These are phyloP conservation scores for Chlamydomonas asymmetrica DNA, from an alignment of 139 green algal species.

Conservation along the genomic window DNA sequence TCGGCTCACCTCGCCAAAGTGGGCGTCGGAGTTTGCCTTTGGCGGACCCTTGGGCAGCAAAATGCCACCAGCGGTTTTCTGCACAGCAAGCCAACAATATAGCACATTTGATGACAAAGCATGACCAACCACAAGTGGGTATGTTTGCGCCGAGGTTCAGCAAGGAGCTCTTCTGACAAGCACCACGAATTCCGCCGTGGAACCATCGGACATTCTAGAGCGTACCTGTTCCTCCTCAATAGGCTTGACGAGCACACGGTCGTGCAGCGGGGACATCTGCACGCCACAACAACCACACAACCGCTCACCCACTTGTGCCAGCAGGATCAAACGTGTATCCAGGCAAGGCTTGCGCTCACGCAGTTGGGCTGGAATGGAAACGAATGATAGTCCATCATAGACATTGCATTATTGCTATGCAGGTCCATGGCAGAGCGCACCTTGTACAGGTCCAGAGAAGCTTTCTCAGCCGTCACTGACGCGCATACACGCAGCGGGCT, in stretches of 20 bases:
- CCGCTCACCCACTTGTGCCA: too few relatives aligned
- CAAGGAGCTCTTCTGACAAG: too few relatives aligned
- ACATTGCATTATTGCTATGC: too few relatives aligned
- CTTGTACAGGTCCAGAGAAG: slow-evolving; percentile 35
- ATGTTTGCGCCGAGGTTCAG: too few relatives aligned
- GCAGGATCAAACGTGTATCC: too few relatives aligned
- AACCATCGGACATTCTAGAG: too few relatives aligned
- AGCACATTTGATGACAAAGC: neutral
- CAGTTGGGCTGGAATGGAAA: too few relatives aligned
- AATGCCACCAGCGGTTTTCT: slow-evolving; percentile 59
- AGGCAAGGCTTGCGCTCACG: too few relatives aligned
- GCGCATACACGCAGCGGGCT: slow-evolving; percentile 14
- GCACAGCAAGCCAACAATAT: neutral
- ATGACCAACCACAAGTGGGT: neutral
- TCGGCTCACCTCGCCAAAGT: slow-evolving; percentile 55
- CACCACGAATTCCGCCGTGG: too few relatives aligned
- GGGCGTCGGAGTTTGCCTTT: slow-evolving; percentile 60
- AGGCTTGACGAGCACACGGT: slow-evolving; percentile 55
- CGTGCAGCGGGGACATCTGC: slow-evolving; percentile 58
- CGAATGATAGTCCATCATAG: too few relatives aligned
- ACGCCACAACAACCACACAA: too few relatives aligned
- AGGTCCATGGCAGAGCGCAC: too few relatives aligned
- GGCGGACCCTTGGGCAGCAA: slow-evolving; percentile 57
- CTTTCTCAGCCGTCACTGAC: slow-evolving; percentile 41
- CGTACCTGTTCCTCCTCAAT: slow-evolving; percentile 57